phyloP scores from a whole-genome alignment of 2,329 filamentous ascomycete species.

The Catunica adiposa region DNA sequence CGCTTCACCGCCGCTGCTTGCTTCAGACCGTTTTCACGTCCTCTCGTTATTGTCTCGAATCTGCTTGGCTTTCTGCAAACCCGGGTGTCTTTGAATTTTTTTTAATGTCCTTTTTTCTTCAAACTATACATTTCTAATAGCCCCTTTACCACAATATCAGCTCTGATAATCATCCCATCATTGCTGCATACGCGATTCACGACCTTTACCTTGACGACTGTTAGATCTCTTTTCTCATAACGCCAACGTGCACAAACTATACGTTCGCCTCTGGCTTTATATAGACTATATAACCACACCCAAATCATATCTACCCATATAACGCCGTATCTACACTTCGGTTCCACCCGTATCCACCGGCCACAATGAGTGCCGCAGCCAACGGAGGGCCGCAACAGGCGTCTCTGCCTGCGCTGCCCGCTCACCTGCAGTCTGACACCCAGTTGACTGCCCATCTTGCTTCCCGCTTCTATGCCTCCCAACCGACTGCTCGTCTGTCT shows the following conservation, averaged over 20 bases:
- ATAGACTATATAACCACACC: background rate
- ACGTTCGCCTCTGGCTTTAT: background rate
- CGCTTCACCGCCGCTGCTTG: background rate
- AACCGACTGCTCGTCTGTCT: conserved; percentile 75
- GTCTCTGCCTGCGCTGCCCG: conserved; percentile 73
- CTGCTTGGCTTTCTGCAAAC: conserved; percentile 5
- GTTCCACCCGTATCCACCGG: conserved; percentile 17
- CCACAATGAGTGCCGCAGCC: conserved; percentile 41
- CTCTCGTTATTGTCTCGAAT: conserved; percentile 6
- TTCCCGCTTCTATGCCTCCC: conserved; percentile 77
- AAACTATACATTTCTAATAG: background rate
- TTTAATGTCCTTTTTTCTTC: background rate
- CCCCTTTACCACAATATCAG: background rate
- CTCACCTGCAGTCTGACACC: conserved; percentile 63
- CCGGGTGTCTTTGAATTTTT: background rate
- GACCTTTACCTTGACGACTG: background rate
- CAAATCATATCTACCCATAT: background rate
- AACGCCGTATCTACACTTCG: background rate
- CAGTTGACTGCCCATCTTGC: conserved; percentile 69
- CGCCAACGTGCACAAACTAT: background rate
- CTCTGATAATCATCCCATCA: background rate
- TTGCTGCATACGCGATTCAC: background rate
- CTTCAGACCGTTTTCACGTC: background rate
- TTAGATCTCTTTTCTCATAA: background rate
- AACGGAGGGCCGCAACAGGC: conserved; percentile 34